A percentile compares a stretch with the other conserved stretches of the same genome.
Evolutionary conservation across 495 filamentous ascomycete species (phyloP).

Genomic region (Sordaria brevicollis): DNA sequence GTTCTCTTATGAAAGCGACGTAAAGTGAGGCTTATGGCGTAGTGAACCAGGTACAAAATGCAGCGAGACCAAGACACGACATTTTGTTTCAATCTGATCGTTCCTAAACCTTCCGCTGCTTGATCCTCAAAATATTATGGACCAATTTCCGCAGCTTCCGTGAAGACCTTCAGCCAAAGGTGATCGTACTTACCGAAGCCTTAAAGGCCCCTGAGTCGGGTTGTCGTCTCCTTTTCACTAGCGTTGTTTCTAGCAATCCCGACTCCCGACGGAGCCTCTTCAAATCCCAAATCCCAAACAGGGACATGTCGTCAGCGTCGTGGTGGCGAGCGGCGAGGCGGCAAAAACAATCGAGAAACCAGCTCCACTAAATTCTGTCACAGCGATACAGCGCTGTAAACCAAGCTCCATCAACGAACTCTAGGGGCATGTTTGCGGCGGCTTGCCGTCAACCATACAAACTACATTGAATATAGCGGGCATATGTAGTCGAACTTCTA

Average conservation of each 20-base stretch:
- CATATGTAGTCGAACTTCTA: too few species aligned
- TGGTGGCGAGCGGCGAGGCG: neutral
- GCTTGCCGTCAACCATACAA: neutral
- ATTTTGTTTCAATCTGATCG: neutral
- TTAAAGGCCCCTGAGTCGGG: neutral
- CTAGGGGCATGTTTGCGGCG: neutral
- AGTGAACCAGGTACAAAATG: neutral
- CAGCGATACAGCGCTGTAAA: neutral
- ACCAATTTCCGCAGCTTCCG: neutral
- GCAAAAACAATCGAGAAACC: neutral
- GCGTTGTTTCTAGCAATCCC: neutral
- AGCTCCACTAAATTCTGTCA: neutral
- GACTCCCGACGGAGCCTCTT: neutral
- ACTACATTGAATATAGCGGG: too few species aligned
- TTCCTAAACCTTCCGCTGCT: neutral
- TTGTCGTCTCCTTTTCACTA: neutral
- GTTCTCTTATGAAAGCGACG: neutral
- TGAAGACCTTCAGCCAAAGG: neutral
- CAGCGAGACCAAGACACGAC: neutral
- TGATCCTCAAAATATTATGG: neutral
- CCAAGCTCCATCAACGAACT: too few species aligned
- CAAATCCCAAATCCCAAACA: too few species aligned
- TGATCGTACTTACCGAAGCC: neutral
- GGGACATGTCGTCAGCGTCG: neutral
- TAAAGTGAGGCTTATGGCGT: neutral